A percentile compares a stretch with the other conserved stretches of the same genome.
phyloP scores from a whole-genome alignment of 164 flowering plant species.

The Taxillus chinensis region DNA sequence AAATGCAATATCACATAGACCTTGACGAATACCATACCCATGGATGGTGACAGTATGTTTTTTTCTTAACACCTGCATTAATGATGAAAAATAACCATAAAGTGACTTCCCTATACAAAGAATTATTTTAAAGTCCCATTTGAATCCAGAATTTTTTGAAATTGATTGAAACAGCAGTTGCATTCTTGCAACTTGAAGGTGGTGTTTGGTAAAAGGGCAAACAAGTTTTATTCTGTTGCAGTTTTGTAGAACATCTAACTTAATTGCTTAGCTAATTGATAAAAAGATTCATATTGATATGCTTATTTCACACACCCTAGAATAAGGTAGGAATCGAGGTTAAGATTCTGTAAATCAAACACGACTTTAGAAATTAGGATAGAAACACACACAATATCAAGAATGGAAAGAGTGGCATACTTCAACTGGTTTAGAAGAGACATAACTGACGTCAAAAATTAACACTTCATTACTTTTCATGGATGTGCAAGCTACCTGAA shows the following conservation, averaged over 20 bases:
- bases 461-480: conserved; percentile 38
- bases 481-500: conserved; percentile 77
- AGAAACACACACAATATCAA: not conserved
- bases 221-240: too few species aligned
- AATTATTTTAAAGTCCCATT: too few species aligned
- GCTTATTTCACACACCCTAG: too few species aligned
- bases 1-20: conserved; percentile 71
- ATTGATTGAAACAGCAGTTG: not conserved
- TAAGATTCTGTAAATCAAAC: too few species aligned
- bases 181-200: not conserved
- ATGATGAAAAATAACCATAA: conserved; percentile 4
- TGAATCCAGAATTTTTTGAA: too few species aligned
- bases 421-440: conserved; percentile 62
- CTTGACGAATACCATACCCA: conserved; percentile 38
- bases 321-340: too few species aligned
- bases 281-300: too few species aligned
- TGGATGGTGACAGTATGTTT: conserved; percentile 33
- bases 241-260: too few species aligned
- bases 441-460: conserved; percentile 64
- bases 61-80: conserved; percentile 53
- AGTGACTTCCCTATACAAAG: too few species aligned
- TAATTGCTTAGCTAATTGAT: too few species aligned
- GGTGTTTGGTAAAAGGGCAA: too few species aligned
- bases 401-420: conserved; percentile 33
- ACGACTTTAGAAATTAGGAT: too few species aligned